Evolutionary conservation across 108 stramenopile species (phyloP).

Genomic region (Schizochytrium sp.): DNA sequence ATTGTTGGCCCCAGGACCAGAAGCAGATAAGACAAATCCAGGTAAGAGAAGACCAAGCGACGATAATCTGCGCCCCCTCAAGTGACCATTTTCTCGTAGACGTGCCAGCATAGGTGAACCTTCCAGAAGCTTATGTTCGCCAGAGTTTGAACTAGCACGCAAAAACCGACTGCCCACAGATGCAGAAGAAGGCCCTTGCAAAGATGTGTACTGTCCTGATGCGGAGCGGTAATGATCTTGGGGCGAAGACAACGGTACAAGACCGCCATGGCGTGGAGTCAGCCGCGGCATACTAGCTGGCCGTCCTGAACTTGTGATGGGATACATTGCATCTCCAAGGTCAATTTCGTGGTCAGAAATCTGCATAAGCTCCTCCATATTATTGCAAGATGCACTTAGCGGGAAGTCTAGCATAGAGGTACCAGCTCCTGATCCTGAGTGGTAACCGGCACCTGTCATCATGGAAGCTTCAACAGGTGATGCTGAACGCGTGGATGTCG

Average conservation of each 20-base stretch:
- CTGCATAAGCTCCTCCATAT: not conserved
- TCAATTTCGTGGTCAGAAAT: not conserved
- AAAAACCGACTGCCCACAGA: constrained; percentile 7
- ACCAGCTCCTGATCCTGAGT: too few species aligned
- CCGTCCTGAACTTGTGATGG: not conserved
- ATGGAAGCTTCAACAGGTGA: too few species aligned
- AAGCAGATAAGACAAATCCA: constrained; percentile 18
- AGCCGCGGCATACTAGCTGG: constrained; percentile 21
- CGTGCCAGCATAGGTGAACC: constrained; percentile 14
- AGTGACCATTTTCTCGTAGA: not conserved
- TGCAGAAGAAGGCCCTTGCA: not conserved
- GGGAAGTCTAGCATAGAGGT: not conserved
- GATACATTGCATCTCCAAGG: not conserved
- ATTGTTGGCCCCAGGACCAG: not conserved
- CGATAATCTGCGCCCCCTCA: constrained; percentile 8
- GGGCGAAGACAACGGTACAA: not conserved
- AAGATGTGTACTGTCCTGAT: not conserved
- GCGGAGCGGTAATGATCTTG: not conserved
- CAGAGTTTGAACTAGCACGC: not conserved
- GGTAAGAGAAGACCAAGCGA: constrained; percentile 20
- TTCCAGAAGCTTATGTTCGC: constrained; percentile 22
- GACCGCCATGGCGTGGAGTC: too few species aligned
- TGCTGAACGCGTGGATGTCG: too few species aligned
- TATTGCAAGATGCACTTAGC: constrained; percentile 8
- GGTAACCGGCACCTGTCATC: too few species aligned